Evolutionary conservation across 495 filamentous ascomycete genomes (phyloP).

Genomic region (Hypoxylon perforatum): DNA sequence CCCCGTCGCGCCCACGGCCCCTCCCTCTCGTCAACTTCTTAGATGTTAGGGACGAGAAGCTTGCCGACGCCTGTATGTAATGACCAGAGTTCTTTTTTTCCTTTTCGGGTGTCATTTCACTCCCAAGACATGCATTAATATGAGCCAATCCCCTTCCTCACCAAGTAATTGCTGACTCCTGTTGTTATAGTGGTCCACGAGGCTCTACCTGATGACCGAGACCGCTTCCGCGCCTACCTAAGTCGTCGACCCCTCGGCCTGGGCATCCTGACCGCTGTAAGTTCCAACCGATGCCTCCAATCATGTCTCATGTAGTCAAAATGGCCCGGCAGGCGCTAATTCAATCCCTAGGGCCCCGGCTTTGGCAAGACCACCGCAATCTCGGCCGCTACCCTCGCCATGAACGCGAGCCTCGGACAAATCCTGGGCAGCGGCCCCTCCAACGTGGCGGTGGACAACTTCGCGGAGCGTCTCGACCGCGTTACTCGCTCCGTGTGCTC

Average conservation of each 20-base stretch:
- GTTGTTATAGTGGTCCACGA: constrained; percentile 2
- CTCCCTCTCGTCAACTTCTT: no score
- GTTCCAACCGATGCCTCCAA: no score
- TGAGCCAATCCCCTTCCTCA: no score
- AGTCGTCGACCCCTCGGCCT: not conserved
- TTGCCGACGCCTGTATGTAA: no score
- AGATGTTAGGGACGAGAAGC: no score
- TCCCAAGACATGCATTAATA: no score
- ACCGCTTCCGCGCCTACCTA: constrained; percentile 7
- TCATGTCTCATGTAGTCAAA: no score
- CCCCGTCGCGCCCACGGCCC: no score
- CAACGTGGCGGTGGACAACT: constrained; percentile 14
- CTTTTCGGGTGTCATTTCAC: no score
- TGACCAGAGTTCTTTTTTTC: no score
- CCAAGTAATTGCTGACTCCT: no score
- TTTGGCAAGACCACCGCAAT: constrained; percentile 19
- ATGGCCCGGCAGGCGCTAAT: constrained; percentile 4
- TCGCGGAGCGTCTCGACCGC: constrained; percentile 10
- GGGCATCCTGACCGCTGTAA: not conserved
- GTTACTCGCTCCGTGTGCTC: not conserved
- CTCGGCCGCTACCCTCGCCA: not conserved
- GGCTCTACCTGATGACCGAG: constrained; percentile 8
- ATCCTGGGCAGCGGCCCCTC: constrained; percentile 5
- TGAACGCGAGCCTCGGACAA: constrained; percentile 3
- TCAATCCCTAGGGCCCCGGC: constrained; percentile 5